Conservation (phyloP, 163 green algal species). For the Volvox carteri region DNA sequence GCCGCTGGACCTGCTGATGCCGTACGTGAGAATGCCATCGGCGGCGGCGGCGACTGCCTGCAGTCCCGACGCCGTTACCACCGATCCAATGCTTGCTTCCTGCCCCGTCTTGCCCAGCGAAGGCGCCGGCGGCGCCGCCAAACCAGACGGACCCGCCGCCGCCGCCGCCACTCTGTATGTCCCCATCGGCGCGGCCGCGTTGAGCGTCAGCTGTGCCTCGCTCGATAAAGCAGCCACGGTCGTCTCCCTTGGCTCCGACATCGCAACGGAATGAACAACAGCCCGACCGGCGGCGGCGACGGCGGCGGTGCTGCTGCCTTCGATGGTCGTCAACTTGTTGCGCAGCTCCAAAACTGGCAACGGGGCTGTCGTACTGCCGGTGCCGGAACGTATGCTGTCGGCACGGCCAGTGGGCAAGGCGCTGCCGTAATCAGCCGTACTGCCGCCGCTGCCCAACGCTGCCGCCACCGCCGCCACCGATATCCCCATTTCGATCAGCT, state of each 20-base stretch:
- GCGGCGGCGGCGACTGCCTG: neutral
- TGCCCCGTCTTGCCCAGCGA: neutral
- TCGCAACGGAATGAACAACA: too few species aligned
- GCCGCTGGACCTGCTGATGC: neutral
- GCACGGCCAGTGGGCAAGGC: too few species aligned
- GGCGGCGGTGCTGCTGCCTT: neutral
- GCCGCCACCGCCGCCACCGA: neutral
- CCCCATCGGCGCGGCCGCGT: too few species aligned
- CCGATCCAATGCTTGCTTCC: conserved; percentile 4
- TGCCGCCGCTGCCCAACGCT: too few species aligned
- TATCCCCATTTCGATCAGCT: neutral
- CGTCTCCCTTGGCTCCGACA: too few species aligned
- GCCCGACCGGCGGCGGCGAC: neutral
- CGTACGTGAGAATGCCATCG: neutral
- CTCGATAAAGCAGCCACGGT: too few species aligned
- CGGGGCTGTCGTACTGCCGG: too few species aligned
- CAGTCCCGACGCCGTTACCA: neutral
- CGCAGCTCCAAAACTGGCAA: neutral
- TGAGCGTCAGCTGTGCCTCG: too few species aligned
- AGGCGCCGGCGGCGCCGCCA: neutral
- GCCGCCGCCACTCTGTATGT: neutral
- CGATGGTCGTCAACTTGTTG: neutral
- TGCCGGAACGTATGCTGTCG: too few species aligned
- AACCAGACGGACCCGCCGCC: neutral
- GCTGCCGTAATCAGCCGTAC: too few species aligned